Evolutionary conservation across 1,284 basidiomycete species (phyloP).

Genomic region (Fomitopsis betulina): DNA sequence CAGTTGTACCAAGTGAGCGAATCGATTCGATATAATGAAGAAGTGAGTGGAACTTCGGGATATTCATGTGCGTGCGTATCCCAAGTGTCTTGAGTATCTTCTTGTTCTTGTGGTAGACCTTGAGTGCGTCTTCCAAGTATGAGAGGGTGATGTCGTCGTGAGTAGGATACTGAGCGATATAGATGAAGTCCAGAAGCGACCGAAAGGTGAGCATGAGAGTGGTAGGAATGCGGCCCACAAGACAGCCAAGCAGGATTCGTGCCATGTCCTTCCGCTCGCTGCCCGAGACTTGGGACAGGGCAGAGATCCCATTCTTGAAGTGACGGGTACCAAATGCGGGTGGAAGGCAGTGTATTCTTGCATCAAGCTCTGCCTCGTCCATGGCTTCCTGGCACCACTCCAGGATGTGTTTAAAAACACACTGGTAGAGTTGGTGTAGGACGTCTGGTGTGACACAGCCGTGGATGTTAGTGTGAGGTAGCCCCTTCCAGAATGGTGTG

Average conservation of each 20-base stretch:
- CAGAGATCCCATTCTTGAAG: constrained; percentile 22
- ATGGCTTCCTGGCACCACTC: constrained; percentile 17
- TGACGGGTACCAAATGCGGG: constrained; percentile 14
- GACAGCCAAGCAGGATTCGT: constrained; percentile 16
- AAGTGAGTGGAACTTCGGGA: constrained; percentile 25
- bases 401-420: constrained; percentile 28
- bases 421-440: constrained; percentile 37
- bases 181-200: constrained; percentile 25
- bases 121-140: constrained; percentile 17
- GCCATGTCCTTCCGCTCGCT: constrained; percentile 19
- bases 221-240: constrained; percentile 3
- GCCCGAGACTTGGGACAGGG: constrained; percentile 16
- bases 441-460: constrained; percentile 35
- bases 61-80: constrained; percentile 24
- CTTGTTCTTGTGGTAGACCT: constrained; percentile 22
- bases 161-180: constrained; percentile 21
- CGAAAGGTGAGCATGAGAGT: constrained; percentile 9
- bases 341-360: constrained; percentile 10
- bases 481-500: constrained; percentile 34
- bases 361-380: constrained; percentile 17
- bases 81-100: constrained; percentile 16
- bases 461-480: constrained; percentile 33
- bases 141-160: constrained; percentile 17
- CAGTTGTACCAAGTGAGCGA: constrained; percentile 9
- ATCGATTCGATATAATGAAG: constrained; percentile 22